Conservation (phyloP, 202 grass and related monocot species). For the Carex sylvatica region DNA sequence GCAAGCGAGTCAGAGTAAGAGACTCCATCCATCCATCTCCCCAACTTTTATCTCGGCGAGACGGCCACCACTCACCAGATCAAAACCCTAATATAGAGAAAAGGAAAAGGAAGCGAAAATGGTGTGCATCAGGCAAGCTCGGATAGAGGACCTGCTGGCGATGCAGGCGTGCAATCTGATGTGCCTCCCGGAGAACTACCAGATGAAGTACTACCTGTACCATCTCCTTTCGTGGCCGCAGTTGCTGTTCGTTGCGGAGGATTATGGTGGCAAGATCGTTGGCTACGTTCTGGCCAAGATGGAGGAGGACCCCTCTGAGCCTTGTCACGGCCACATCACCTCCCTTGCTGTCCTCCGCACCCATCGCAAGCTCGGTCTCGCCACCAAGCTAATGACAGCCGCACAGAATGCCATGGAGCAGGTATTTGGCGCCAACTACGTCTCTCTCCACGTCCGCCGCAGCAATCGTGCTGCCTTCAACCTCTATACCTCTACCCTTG, state of each 20-base stretch:
- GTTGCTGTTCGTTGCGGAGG: constrained; percentile 96
- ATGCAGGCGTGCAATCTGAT: constrained; percentile 99
- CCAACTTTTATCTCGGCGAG: neutral
- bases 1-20: neutral
- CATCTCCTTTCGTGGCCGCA: constrained; percentile 98
- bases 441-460: constrained; percentile 83
- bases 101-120: constrained; percentile 24
- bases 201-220: constrained; percentile 99
- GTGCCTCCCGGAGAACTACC: constrained; percentile 99
- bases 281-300: constrained; percentile 96
- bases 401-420: constrained; percentile 91
- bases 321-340: constrained; percentile 97
- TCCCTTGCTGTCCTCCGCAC: constrained; percentile 97
- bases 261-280: constrained; percentile 82
- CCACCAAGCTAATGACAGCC: constrained; percentile 93
- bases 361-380: constrained; percentile 92
- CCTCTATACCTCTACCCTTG: constrained; percentile 70
- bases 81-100: constrained; percentile 17
- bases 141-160: constrained; percentile 84
- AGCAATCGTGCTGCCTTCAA: constrained; percentile 89
- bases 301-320: constrained; percentile 97
- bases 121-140: constrained; percentile 96
- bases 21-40: neutral
- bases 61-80: neutral
- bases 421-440: constrained; percentile 90